These are phyloP conservation scores for Lactuca saligna DNA, from an alignment of 129 eudicot species.

Conservation along the genomic window DNA sequence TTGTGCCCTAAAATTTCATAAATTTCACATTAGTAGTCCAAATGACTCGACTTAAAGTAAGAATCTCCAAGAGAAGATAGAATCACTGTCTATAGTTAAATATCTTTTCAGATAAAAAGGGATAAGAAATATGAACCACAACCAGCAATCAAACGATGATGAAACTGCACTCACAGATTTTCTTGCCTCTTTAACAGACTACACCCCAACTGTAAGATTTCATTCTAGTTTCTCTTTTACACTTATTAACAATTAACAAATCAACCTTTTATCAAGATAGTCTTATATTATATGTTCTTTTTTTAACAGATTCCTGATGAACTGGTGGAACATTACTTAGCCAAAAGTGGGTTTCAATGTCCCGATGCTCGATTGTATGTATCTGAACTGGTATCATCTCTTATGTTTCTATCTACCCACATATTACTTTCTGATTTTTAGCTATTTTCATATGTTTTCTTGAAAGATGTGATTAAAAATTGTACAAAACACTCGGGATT, in stretches of 20 bases:
- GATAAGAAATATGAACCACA: conserved; percentile 34
- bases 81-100: too few species aligned
- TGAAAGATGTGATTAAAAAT: too few species aligned
- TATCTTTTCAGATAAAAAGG: background rate
- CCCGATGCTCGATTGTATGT: conserved; percentile 93
- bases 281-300: background rate
- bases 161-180: conserved; percentile 75
- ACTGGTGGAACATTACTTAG: conserved; percentile 90
- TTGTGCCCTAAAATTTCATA: too few species aligned
- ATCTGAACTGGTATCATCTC: conserved; percentile 8
- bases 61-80: too few species aligned
- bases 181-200: conserved; percentile 86
- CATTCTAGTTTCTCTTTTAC: background rate
- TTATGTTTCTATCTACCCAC: background rate
- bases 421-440: background rate
- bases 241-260: background rate
- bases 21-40: too few species aligned
- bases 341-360: conserved; percentile 89
- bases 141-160: conserved; percentile 59
- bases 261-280: background rate
- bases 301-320: conserved; percentile 76
- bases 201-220: conserved; percentile 69
- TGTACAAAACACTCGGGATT: background rate
- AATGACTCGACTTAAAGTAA: too few species aligned
- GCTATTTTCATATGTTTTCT: background rate